Conservation (phyloP, 169 alveolate genomes). For the Plasmodium gaboni region DNA sequence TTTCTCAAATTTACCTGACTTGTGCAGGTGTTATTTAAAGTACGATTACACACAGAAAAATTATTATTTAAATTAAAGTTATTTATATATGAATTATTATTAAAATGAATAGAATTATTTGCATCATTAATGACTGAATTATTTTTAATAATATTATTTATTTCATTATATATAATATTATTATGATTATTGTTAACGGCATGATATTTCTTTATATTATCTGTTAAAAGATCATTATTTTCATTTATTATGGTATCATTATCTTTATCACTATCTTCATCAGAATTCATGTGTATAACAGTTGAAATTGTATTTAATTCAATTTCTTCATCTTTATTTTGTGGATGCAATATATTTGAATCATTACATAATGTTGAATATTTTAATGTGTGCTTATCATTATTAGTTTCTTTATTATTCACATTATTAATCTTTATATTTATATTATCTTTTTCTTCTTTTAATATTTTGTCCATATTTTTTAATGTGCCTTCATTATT, state of each 20-base stretch:
- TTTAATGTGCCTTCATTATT: slow-evolving; percentile 12
- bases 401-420: slow-evolving; percentile 19
- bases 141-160: neutral
- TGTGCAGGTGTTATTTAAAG: neutral
- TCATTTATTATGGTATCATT: slow-evolving; percentile 43
- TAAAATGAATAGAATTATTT: neutral
- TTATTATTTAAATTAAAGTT: no score
- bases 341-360: slow-evolving; percentile 3
- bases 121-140: neutral
- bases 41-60: neutral
- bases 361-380: slow-evolving; percentile 29
- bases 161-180: neutral
- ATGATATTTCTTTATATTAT: slow-evolving; percentile 10
- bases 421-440: slow-evolving; percentile 15
- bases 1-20: neutral
- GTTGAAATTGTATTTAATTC: slow-evolving; percentile 54
- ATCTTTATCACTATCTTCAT: slow-evolving; percentile 37
- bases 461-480: slow-evolving; percentile 27
- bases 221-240: slow-evolving; percentile 9
- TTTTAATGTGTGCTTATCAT: slow-evolving; percentile 41
- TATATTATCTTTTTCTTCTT: slow-evolving; percentile 20
- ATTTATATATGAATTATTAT: neutral
- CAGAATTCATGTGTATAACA: slow-evolving; percentile 50
- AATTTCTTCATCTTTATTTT: slow-evolving; percentile 36
- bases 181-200: neutral